Base-by-base conservation (phyloP, 306 rosid genomes). In the Quercus berberidifolia region DNA sequence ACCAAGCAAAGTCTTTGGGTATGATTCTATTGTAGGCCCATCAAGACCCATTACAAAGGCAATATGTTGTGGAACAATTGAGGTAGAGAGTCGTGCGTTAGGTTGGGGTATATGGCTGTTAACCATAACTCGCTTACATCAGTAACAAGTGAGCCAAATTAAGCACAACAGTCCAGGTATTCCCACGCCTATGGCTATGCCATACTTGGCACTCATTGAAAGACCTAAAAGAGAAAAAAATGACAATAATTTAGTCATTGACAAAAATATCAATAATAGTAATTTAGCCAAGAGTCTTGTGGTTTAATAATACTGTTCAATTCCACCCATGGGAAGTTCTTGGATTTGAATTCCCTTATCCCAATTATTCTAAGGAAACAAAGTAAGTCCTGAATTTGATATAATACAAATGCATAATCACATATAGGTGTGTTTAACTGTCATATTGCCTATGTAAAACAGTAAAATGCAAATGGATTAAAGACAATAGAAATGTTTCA, bases 11-110 rank as follows among this genome's bases (percentile, higher is more conserved):
- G 81, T 88, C 75, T 84, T 89, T 0, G 97, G 97, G 43, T 83
- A 94, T 11, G 91, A 90, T 21, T 89, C 92, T 21, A 94, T 94
- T 4, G 92, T 90, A 5, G 94, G 82, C 25, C 89, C 85, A 23
- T 92, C 97, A 0, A 92, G 90, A 1, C 98, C 97, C 71, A 60
- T 79, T 5, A 23, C 28, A 1, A 82, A 63, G 3, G 83, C 78
- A 1, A 62, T 19, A 1, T 89, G 81, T 23, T 65, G 80, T 1
- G 76, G 71, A 5, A 63, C 57, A 10, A 51, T 54, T 46, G 85
- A 69, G 8, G n/a, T 1, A 2, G 89, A 76, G 51, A 68, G 17
- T 2, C 80, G 59, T 5, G 25, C 46, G 46, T 4, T 55, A 3
- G 82, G 78, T 23, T 5, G 79, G 54, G 14, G 63, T 35, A 82